Conservation (phyloP, 306 rosid genomes). For the Crotalaria pallida region DNA sequence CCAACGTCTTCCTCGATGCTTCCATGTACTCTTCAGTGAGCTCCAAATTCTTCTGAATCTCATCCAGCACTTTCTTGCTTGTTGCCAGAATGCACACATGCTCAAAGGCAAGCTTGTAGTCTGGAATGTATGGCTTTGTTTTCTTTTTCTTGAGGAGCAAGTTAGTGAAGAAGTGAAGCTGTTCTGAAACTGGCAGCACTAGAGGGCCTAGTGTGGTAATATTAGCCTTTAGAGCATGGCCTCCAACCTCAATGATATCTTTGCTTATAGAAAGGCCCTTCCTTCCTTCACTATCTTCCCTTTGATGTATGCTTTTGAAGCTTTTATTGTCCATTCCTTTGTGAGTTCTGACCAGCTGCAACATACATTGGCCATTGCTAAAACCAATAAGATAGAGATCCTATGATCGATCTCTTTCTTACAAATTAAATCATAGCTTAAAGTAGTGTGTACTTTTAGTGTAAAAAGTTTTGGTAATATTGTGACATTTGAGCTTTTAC, state of each 20-base stretch:
- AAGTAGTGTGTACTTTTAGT: too few species aligned
- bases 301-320: conserved; percentile 40
- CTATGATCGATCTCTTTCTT: neutral
- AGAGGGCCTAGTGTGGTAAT: conserved; percentile 51
- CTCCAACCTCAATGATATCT: conserved; percentile 47
- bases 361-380: neutral
- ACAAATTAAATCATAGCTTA: neutral
- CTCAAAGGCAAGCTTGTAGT: conserved; percentile 51
- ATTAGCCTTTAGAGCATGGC: conserved; percentile 47
- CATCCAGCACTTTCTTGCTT: conserved; percentile 60
- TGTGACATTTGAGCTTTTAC: too few species aligned
- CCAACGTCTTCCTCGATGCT: conserved; percentile 57
- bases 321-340: conserved; percentile 48
- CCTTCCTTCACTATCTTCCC: conserved; percentile 47
- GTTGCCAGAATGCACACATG: conserved; percentile 45
- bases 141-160: conserved; percentile 31
- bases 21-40: conserved; percentile 56
- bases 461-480: too few species aligned
- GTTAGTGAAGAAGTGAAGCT: conserved; percentile 45
- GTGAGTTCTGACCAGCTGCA: conserved; percentile 58
- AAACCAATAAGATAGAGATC: neutral
- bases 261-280: conserved; percentile 42
- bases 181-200: conserved; percentile 53
- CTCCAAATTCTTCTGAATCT: conserved; percentile 44
- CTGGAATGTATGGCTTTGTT: conserved; percentile 42